Evolutionary conservation across 2,329 filamentous ascomycete genomes (phyloP).

Genomic region (Venturia carpophila): DNA sequence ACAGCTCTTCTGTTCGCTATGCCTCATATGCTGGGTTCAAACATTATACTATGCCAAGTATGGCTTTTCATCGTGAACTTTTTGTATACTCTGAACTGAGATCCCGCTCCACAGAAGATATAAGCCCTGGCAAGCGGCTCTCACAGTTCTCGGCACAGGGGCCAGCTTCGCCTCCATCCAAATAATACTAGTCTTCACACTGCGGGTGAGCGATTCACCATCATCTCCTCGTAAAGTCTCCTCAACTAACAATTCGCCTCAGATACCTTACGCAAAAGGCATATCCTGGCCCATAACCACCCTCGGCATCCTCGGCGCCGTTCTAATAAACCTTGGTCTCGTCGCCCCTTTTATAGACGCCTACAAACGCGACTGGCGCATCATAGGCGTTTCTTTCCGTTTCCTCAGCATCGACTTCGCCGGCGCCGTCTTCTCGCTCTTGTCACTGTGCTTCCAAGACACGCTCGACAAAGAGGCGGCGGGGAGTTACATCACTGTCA

Average conservation of each 20-base stretch:
- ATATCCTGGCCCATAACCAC: conserved; percentile 47
- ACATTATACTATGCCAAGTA: conserved; percentile 46
- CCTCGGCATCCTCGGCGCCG: conserved; percentile 50
- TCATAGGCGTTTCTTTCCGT: conserved; percentile 54
- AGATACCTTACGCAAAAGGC: conserved; percentile 49
- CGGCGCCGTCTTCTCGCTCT: conserved; percentile 56
- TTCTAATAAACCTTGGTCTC: conserved; percentile 50
- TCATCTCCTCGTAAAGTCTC: not conserved
- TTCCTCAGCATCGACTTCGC: conserved; percentile 54
- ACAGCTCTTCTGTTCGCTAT: conserved; percentile 44
- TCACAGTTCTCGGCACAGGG: conserved; percentile 30
- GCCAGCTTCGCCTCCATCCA: conserved; percentile 50
- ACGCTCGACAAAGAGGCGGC: conserved; percentile 55
- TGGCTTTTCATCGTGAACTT: not conserved
- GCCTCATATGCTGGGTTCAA: conserved; percentile 46
- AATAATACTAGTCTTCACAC: conserved; percentile 48
- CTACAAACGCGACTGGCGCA: conserved; percentile 53
- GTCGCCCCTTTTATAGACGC: conserved; percentile 55
- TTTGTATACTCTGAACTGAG: not conserved
- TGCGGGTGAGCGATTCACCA: conserved; percentile 39
- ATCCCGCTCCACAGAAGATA: conserved; percentile 13
- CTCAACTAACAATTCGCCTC: conserved; percentile 4
- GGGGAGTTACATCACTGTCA: conserved; percentile 51
- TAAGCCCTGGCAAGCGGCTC: conserved; percentile 16
- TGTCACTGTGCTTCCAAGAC: conserved; percentile 54